Evolutionary conservation across 2,329 filamentous ascomycete genomes (phyloP), one percentile per base, ranked within the genome.

Genomic region (Sporothrix globosa): DNA sequence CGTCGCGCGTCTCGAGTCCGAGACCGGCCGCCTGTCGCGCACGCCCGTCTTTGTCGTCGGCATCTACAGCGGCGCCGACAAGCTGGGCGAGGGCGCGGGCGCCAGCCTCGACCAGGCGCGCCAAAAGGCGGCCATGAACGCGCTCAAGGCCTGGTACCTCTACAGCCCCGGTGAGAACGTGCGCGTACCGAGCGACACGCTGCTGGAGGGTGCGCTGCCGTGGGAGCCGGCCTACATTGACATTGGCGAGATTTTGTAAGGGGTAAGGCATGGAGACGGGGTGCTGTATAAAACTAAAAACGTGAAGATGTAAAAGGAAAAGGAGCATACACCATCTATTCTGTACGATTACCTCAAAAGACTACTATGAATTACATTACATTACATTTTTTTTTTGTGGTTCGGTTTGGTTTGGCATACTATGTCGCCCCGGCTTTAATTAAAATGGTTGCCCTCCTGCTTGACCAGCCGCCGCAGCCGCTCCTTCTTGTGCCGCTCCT

Each of bases 121-220:
- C 73, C 85, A 87, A 73, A 87, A 92, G 79, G 96, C 96, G 24
- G 89, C 92, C 50, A 94, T 96, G 77, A 90, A 91, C 73, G 90
- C 93, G 21, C 84, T 99, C 77, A 97, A 97, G 85, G 86, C 90
- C 6, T 99, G 96, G 96, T 99, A 99, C 81, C 84, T 99, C 68
- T 99, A 99, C 83, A 94, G 90, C 79, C 95, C 96, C 39, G 84
- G 86, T 70, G 82, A 84, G 75, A 82, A 87, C 73, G 86, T 88
- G 66, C 85, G 86, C 71, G 83, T 92, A 72, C 91, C 91, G 30
- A 92, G 90, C 77, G 89, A 92, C 73, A 90, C 87, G 82, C 84
- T 91, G 74, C 83, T 85, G 69, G 83, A 87, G 73, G 85, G 83
- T 61, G 87, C 88, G 56, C 82, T 82, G 76, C 83, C 86, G 5